These are phyloP conservation scores for Pythium folliculosum DNA, from an alignment of 352 stramenopile genomes.

Conservation along the genomic window DNA sequence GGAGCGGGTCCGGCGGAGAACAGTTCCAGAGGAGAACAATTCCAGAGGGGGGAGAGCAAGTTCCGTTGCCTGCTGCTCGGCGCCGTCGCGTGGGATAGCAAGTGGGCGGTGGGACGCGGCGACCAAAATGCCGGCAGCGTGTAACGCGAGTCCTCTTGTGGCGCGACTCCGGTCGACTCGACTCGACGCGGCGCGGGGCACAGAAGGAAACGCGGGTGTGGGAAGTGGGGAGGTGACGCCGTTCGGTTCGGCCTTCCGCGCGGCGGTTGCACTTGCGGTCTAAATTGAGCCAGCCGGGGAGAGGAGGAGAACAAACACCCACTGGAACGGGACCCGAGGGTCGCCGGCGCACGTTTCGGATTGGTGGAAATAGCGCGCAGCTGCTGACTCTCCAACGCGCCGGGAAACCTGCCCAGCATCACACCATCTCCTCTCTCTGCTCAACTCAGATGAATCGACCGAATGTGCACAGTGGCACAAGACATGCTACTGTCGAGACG, in stretches of 20 bases:
- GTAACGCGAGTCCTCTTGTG: background rate
- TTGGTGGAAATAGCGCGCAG: slow-evolving; percentile 18
- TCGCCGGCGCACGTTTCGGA: background rate
- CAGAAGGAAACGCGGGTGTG: background rate
- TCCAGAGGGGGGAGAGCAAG: slow-evolving; percentile 3
- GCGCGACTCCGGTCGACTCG: background rate
- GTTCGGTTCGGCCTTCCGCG: background rate
- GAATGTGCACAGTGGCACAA: background rate
- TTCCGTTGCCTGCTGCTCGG: slow-evolving; percentile 7
- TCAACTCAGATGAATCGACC: slow-evolving; percentile 17
- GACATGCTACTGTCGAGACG: background rate
- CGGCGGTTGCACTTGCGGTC: slow-evolving; percentile 19
- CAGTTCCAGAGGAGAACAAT: background rate
- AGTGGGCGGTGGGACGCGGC: background rate
- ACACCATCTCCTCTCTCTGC: slow-evolving; percentile 12
- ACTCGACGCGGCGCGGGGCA: background rate
- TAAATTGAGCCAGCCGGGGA: slow-evolving; percentile 5
- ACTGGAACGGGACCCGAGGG: background rate
- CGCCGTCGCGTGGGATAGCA: background rate
- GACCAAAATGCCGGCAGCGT: background rate
- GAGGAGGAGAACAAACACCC: slow-evolving; percentile 1
- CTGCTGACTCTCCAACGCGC: slow-evolving; percentile 24
- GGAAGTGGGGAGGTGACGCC: slow-evolving; percentile 7
- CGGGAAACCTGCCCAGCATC: slow-evolving; percentile 2
- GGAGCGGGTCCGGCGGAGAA: background rate